Conservation (phyloP, 495 filamentous ascomycete genomes). For the Neurospora tetrasperma region DNA sequence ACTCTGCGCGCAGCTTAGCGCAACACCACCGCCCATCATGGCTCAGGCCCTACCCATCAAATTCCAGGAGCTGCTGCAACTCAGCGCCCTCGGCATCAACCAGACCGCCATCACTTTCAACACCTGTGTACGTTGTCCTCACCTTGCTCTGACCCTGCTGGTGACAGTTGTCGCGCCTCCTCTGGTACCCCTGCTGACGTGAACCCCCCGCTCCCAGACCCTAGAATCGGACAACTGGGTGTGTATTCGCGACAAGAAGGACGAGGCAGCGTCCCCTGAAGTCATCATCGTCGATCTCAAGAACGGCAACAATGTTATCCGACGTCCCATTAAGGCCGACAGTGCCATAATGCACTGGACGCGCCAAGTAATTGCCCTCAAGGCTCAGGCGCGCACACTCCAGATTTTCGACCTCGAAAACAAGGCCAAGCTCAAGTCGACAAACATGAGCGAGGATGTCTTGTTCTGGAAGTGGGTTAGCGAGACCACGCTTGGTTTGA, state of each 20-base stretch:
- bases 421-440: slow-evolving; percentile 89
- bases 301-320: slow-evolving; percentile 84
- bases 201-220: slow-evolving; percentile 45
- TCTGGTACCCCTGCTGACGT: neutral
- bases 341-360: slow-evolving; percentile 99
- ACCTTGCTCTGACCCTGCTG: slow-evolving; percentile 1
- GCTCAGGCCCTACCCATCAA: slow-evolving; percentile 64
- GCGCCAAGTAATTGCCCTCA: slow-evolving; percentile 90
- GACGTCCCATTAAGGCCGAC: slow-evolving; percentile 95
- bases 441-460: slow-evolving; percentile 92
- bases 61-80: slow-evolving; percentile 88
- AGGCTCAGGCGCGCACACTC: slow-evolving; percentile 81
- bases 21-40: slow-evolving; percentile 27
- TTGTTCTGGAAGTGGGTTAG: slow-evolving; percentile 99
- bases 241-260: slow-evolving; percentile 87
- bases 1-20: slow-evolving; percentile 26
- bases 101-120: slow-evolving; percentile 91
- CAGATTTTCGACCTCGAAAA: slow-evolving; percentile 92
- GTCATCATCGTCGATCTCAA: slow-evolving; percentile 96
- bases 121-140: slow-evolving; percentile 65
- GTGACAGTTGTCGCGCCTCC: slow-evolving; percentile 1
- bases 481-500: slow-evolving; percentile 72
- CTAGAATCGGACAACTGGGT: slow-evolving; percentile 94
- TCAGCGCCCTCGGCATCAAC: slow-evolving; percentile 69
- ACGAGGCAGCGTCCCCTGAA: slow-evolving; percentile 70